Evolutionary conservation across 1,284 basidiomycete genomes (phyloP), one percentile per base, ranked within the genome.

Genomic region (Anthracocystis panici-leucophaei): DNA sequence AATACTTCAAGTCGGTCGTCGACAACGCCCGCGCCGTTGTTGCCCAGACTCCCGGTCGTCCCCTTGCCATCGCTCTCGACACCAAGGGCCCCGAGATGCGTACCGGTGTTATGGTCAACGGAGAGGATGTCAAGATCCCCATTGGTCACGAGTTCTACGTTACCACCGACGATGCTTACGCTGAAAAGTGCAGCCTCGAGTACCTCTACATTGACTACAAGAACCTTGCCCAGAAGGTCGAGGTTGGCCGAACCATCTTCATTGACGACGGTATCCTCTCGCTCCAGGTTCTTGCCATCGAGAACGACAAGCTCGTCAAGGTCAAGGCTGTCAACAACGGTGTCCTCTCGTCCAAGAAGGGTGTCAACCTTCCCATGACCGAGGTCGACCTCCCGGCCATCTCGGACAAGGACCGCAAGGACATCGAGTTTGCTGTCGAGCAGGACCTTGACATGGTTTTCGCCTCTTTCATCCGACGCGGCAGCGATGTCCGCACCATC

Each of bases 21-120:
- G 81, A 85, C 63, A 85, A 85, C 57, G 75, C 75, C 31, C 82
- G 80, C 49, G 69, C 78, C 27, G 80, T 78, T 29, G 82, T 82
- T 40, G 67, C 71, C 40, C 75, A 77, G 57, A 67, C 76, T 25
- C 78, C 78, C 12, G 94, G 93, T 59, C 93, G 97, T 61, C 95
- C 97, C 25, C 90, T 99, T 54, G 97, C 97, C 59, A 98, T 99
- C 84, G 97, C 97, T 81, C 89, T 99, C 59, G 97, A 99, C 88
- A 99, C 97, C 78, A 99, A 99, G 93, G 97, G 97, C 58, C 97
- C 97, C 42, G 97, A 99, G 88, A 99, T 99, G 88, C 92, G 97
- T 81, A 99, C 97, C 50, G 97, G 97, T 79, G 85, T 95, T 84
- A 99, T 97, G 89, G 91, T 89, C 86, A 90, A 94, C 85, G 90